Percentiles rank a stretch among this genome's conserved stretches.
These are phyloP conservation scores for Volvox africanus DNA, from an alignment of 139 green algal species.

Conservation along the genomic window DNA sequence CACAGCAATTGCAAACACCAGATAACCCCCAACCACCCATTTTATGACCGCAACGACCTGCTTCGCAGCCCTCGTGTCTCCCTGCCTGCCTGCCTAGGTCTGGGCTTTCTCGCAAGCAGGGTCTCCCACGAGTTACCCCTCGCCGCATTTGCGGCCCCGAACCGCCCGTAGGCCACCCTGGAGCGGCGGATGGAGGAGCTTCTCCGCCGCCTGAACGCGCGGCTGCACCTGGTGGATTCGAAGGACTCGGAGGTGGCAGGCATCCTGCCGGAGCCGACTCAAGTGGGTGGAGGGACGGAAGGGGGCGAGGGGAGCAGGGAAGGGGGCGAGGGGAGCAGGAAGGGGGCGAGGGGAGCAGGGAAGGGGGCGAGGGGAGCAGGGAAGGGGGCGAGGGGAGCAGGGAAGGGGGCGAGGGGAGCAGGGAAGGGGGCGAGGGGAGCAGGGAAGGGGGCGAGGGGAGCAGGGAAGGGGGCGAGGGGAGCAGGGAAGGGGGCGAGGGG, in stretches of 20 bases:
- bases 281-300: neutral
- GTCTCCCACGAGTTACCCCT: neutral
- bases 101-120: neutral
- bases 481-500: too few relatives aligned
- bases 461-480: too few relatives aligned
- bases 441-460: neutral
- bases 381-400: neutral
- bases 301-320: neutral
- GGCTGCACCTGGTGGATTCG: neutral
- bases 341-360: too few relatives aligned
- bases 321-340: neutral
- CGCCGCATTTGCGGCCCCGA: neutral
- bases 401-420: neutral
- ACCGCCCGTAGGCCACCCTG: neutral
- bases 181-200: neutral
- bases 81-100: too few relatives aligned
- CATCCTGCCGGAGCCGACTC: neutral
- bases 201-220: neutral
- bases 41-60: too few relatives aligned
- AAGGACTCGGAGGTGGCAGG: neutral
- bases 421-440: neutral
- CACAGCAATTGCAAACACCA: too few relatives aligned
- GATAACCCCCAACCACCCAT: too few relatives aligned
- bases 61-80: too few relatives aligned
- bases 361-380: neutral